Conservation (phyloP, 2,329 filamentous ascomycete genomes). For the Magnaporthiopsis incrustans region DNA sequence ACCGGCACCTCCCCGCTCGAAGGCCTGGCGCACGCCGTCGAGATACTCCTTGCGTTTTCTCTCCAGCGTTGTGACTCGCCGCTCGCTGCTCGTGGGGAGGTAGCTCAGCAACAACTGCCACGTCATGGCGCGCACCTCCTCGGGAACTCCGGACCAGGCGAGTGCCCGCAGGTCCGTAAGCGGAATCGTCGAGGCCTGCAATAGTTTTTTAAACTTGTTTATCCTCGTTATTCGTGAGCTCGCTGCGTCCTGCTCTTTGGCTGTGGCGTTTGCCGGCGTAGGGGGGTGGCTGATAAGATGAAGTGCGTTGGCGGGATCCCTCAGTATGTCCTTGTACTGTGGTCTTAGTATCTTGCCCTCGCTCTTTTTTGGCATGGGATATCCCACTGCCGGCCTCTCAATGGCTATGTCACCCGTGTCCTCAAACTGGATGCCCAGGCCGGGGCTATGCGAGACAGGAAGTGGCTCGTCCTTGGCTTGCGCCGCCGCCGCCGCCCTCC, state of each 20-base stretch:
- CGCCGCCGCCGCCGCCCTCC: constrained; percentile 40
- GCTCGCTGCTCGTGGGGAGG: constrained; percentile 90
- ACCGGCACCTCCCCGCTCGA: constrained; percentile 53
- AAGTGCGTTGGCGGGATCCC: constrained; percentile 82
- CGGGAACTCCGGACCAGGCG: constrained; percentile 90
- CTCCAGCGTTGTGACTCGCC: constrained; percentile 81
- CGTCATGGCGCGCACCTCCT: constrained; percentile 96
- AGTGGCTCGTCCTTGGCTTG: constrained; percentile 17
- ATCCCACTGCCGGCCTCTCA: constrained; percentile 72
- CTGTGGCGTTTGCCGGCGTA: constrained; percentile 61
- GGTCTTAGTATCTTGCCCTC: constrained; percentile 94
- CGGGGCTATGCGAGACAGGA: constrained; percentile 12
- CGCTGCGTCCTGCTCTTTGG: constrained; percentile 79
- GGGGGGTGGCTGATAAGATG: constrained; percentile 88
- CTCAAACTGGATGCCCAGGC: constrained; percentile 33
- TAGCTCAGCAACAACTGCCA: constrained; percentile 96
- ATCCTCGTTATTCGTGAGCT: constrained; percentile 86
- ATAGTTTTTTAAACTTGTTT: constrained; percentile 95
- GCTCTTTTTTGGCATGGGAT: constrained; percentile 79
- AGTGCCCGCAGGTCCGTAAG: constrained; percentile 74
- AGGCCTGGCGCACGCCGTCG: constrained; percentile 73
- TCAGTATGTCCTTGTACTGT: constrained; percentile 94
- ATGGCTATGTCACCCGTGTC: constrained; percentile 90
- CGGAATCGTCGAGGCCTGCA: constrained; percentile 86
- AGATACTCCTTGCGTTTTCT: constrained; percentile 94